Base-by-base conservation (phyloP, 176 grass and related monocot genomes). In the Tillandsia leiboldiana region DNA sequence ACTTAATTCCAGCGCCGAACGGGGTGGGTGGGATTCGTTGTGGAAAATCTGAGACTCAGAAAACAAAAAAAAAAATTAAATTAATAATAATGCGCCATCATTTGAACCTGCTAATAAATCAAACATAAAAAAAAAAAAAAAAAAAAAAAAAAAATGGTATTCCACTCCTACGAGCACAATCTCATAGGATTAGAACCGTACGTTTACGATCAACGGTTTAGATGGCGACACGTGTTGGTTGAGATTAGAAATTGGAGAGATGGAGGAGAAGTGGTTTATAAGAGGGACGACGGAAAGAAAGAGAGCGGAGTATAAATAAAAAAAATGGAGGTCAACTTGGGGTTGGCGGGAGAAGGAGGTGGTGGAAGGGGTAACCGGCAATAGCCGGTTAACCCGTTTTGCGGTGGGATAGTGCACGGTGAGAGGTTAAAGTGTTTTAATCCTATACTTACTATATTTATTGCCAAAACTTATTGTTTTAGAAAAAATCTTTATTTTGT, bases 11-110 rank as follows among this genome's bases (percentile, higher is more conserved):
- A 24, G 1, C 61, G 66, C 68, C 50, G 14, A 76, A 71, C 71
- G 12, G 65, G 66, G 76, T 75, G 8, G 75, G 66, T 75, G 65
- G 70, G 64, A 73, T 78, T 83, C 80, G 69, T 69, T 73, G 75
- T 78, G 69, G 69, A 70, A 73, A 83, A 73, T 56, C 61, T 33
- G 68, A 67, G 59, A 77, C 20, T 24, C 48, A 27, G 24, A 50
- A 11, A n/a, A 17, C 22, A 59, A 49, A 58, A 11, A 17, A 17
- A 10, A 18, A 15, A 27, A 0, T 59, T 20, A 59, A 22, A 59
- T 18, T 23, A 23, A 15, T 15, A 23, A 15, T 15, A 2, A 61
- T 20, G 22, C n/a, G 18, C 15, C 10, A 61, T 61, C 15, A 61
- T 42, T 42, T 42, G 5, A 42, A 42, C 33, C 33, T 7, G 4